Evolutionary conservation across 73 alveolate genomes (phyloP).

Genomic region (Chromera velia): DNA sequence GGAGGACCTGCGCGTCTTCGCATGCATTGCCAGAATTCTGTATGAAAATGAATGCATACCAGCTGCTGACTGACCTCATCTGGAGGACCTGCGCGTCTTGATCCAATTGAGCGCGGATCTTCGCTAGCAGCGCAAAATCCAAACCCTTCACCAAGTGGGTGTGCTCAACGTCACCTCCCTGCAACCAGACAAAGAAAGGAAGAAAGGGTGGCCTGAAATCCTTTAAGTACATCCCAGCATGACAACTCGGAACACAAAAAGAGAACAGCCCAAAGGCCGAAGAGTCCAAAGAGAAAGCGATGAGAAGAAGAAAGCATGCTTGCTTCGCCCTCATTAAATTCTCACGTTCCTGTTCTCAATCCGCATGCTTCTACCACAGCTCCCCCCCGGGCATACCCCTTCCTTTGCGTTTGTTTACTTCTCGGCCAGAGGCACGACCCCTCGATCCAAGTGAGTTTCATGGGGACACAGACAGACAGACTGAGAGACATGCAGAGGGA

Average conservation of each 20-base stretch:
- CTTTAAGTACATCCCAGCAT: background rate
- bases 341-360: too few relatives aligned
- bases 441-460: background rate
- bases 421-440: too few relatives aligned
- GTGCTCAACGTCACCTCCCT: conserved; percentile 36
- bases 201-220: too few relatives aligned
- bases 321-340: too few relatives aligned
- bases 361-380: too few relatives aligned
- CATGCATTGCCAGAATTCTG: too few relatives aligned
- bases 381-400: too few relatives aligned
- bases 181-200: too few relatives aligned
- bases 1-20: conserved; percentile 1
- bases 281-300: background rate
- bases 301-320: too few relatives aligned
- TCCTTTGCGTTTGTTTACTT: too few relatives aligned
- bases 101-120: conserved; percentile 27
- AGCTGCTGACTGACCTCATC: background rate
- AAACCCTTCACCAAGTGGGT: conserved; percentile 47
- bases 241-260: background rate
- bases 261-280: background rate
- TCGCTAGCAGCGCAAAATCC: conserved; percentile 29
- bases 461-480: background rate
- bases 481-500: background rate
- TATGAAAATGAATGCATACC: background rate
- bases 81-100: conserved; percentile 2